Conservation (phyloP, 2,329 filamentous ascomycete species). For the Neonectria coccinea region DNA sequence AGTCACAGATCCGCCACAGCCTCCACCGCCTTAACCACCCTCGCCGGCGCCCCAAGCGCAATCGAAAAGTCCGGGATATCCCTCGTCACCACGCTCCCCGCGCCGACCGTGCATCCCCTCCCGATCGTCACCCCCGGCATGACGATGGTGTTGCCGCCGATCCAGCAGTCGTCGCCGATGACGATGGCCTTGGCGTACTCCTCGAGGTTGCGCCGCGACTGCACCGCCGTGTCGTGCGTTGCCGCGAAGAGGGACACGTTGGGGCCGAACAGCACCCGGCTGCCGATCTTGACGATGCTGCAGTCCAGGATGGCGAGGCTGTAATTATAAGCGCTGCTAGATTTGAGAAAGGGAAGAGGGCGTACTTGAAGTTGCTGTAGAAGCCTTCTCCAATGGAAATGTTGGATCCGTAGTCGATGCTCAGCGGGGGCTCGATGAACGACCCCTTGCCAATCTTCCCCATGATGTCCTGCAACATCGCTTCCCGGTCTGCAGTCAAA, state of each 20-base stretch:
- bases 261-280: conserved; percentile 76
- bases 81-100: conserved; percentile 61
- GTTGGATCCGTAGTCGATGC: conserved; percentile 74
- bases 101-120: conserved; percentile 62
- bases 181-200: conserved; percentile 58
- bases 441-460: conserved; percentile 62
- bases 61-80: conserved; percentile 61
- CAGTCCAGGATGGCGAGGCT: conserved; percentile 76
- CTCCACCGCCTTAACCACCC: conserved; percentile 59
- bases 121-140: conserved; percentile 65
- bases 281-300: conserved; percentile 74
- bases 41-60: conserved; percentile 60
- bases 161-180: conserved; percentile 68
- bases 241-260: conserved; percentile 77
- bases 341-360: neutral
- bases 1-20: conserved; percentile 48
- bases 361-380: conserved; percentile 64
- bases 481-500: conserved; percentile 54
- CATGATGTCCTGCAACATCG: conserved; percentile 62
- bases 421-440: conserved; percentile 71
- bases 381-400: conserved; percentile 69
- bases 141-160: conserved; percentile 61
- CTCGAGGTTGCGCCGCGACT: conserved; percentile 56
- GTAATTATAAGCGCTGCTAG: neutral
- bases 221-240: conserved; percentile 74